These are phyloP conservation scores for Yamadazyma akitaensis DNA, from an alignment of 805 yeast species.

Conservation along the genomic window DNA sequence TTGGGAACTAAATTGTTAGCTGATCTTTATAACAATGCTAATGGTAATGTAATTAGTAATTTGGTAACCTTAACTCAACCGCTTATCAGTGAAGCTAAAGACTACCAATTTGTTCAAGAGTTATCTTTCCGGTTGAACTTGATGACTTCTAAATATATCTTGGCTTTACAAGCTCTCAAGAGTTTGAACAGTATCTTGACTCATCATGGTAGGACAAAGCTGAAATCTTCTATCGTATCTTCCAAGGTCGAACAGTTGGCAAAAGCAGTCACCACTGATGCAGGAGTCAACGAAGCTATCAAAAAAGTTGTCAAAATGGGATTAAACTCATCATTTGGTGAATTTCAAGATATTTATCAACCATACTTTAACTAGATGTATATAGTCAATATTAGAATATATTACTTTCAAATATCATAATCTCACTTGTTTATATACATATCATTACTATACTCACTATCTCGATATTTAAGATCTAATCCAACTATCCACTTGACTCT, in stretches of 20 bases:
- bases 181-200: slow-evolving; percentile 40
- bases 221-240: slow-evolving; percentile 20
- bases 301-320: slow-evolving; percentile 40
- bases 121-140: slow-evolving; percentile 39
- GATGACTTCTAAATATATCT: slow-evolving; percentile 43
- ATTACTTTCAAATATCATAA: neutral
- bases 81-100: slow-evolving; percentile 40
- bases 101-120: slow-evolving; percentile 39
- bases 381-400: neutral
- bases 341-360: slow-evolving; percentile 10
- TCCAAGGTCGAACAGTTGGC: slow-evolving; percentile 32
- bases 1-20: slow-evolving; percentile 48
- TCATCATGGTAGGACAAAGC: slow-evolving; percentile 15
- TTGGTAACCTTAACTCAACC: slow-evolving; percentile 43
- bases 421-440: neutral
- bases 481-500: slow-evolving; percentile 45
- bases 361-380: neutral
- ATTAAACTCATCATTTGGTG: slow-evolving; percentile 31
- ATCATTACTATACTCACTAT: neutral
- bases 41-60: slow-evolving; percentile 40
- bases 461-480: slow-evolving; percentile 23
- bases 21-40: slow-evolving; percentile 21
- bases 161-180: slow-evolving; percentile 44
- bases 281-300: slow-evolving; percentile 43
- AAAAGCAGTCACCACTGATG: slow-evolving; percentile 31